phyloP scores from a whole-genome alignment of 257 asterid genomes.

The Ocimum tenuiflorum region DNA sequence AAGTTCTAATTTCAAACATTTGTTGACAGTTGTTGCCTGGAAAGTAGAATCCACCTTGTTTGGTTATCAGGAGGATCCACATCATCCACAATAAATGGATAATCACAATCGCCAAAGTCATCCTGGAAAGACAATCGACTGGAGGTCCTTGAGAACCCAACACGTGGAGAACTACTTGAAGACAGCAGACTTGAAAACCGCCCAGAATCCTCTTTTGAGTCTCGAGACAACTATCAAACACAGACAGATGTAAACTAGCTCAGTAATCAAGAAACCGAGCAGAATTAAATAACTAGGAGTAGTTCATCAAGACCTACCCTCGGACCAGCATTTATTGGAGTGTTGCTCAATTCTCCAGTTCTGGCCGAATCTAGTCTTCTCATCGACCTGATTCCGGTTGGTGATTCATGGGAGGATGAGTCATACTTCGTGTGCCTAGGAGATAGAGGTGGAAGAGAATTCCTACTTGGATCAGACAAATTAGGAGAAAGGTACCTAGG shows the following conservation, averaged over 20 bases:
- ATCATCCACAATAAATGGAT: conserved; percentile 96
- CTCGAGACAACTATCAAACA: conserved; percentile 57
- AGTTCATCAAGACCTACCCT: conserved; percentile 41
- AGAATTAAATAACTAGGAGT: conserved; percentile 18
- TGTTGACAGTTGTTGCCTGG: neutral
- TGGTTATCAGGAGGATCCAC: conserved; percentile 66
- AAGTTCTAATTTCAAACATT: neutral
- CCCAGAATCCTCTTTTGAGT: conserved; percentile 90
- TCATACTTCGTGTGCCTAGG: conserved; percentile 63
- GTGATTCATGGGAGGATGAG: conserved; percentile 77
- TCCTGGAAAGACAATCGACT: conserved; percentile 95
- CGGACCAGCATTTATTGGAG: conserved; percentile 45
- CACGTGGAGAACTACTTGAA: conserved; percentile 86
- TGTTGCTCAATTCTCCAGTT: conserved; percentile 51
- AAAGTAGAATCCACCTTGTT: conserved; percentile 43
- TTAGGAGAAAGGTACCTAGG: conserved; percentile 79
- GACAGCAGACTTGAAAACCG: conserved; percentile 81
- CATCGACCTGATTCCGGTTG: conserved; percentile 59
- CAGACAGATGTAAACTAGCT: conserved; percentile 3
- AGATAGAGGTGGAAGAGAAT: conserved; percentile 83
- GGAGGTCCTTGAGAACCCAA: conserved; percentile 89
- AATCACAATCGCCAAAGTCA: conserved; percentile 78
- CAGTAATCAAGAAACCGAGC: neutral
- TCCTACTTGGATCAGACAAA: conserved; percentile 75
- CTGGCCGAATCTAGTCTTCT: conserved; percentile 58